These are phyloP conservation scores for Plasmodium chabaudi DNA, from an alignment of 169 alveolate species.

Conservation along the genomic window DNA sequence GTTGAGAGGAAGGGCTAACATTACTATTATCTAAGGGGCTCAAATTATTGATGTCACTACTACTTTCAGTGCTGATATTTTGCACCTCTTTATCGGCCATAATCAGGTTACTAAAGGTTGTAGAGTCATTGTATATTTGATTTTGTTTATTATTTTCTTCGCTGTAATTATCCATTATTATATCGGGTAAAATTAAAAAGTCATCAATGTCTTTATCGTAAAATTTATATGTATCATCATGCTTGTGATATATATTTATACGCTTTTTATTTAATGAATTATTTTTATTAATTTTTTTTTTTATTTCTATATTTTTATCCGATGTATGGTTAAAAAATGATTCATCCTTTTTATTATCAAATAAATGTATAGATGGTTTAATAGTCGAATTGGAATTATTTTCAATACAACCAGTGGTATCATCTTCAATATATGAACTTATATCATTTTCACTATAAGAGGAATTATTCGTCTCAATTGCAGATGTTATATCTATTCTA, in stretches of 20 bases:
- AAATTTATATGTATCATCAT: slow-evolving; percentile 37
- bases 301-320: not conserved
- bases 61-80: too few species aligned
- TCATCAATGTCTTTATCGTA: slow-evolving; percentile 61
- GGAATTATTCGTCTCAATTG: not conserved
- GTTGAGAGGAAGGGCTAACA: too few species aligned
- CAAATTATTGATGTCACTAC: too few species aligned
- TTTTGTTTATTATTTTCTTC: not conserved
- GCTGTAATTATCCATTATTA: not conserved
- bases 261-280: slow-evolving; percentile 24
- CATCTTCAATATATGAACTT: not conserved
- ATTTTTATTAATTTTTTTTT: slow-evolving; percentile 16
- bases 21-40: too few species aligned
- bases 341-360: not conserved
- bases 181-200: slow-evolving; percentile 35
- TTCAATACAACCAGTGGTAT: not conserved
- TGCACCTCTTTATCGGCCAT: too few species aligned
- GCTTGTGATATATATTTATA: slow-evolving; percentile 61
- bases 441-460: not conserved
- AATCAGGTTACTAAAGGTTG: not conserved
- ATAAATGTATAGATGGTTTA: not conserved
- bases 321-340: not conserved
- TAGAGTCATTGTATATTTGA: not conserved
- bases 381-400: not conserved
- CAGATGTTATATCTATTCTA: not conserved